Percentiles rank a stretch among this genome's conserved stretches.
Evolutionary conservation across 768 basidiomycete species (phyloP).

Genomic region (Pleurotus sapidus): DNA sequence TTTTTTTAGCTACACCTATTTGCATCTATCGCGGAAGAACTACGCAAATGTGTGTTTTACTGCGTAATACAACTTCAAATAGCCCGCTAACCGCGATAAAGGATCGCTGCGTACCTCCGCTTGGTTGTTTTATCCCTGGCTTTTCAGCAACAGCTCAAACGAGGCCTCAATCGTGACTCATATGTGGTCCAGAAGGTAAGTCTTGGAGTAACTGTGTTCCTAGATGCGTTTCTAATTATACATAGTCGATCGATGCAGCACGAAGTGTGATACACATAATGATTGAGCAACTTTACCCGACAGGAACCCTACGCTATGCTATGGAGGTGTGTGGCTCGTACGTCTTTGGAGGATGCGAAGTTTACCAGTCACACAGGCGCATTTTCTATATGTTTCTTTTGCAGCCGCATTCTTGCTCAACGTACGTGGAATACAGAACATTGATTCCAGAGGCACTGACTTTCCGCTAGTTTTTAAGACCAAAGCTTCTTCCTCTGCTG

Average conservation of each 20-base stretch:
- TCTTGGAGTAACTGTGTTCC: background rate
- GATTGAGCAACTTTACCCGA: constrained; percentile 48
- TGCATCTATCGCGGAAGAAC: constrained; percentile 43
- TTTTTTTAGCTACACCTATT: constrained; percentile 34
- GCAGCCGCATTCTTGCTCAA: constrained; percentile 61
- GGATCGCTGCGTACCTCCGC: constrained; percentile 52
- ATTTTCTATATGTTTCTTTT: constrained; percentile 52
- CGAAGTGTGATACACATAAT: constrained; percentile 54
- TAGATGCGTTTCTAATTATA: background rate
- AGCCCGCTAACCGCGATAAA: constrained; percentile 16
- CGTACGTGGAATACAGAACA: constrained; percentile 29
- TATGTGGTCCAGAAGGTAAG: constrained; percentile 34
- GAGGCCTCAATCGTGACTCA: constrained; percentile 36
- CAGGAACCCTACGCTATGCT: constrained; percentile 52
- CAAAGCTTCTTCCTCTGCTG: constrained; percentile 42
- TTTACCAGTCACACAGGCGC: constrained; percentile 18
- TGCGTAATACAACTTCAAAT: background rate
- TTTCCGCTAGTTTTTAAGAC: constrained; percentile 42
- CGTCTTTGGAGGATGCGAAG: background rate
- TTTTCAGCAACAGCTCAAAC: constrained; percentile 45
- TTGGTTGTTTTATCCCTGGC: constrained; percentile 55
- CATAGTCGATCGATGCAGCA: constrained; percentile 47
- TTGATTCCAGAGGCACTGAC: background rate
- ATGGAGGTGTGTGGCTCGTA: constrained; percentile 30
- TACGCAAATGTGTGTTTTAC: constrained; percentile 31